phyloP scores from a whole-genome alignment of 257 asterid species.

The Striga asiatica region DNA sequence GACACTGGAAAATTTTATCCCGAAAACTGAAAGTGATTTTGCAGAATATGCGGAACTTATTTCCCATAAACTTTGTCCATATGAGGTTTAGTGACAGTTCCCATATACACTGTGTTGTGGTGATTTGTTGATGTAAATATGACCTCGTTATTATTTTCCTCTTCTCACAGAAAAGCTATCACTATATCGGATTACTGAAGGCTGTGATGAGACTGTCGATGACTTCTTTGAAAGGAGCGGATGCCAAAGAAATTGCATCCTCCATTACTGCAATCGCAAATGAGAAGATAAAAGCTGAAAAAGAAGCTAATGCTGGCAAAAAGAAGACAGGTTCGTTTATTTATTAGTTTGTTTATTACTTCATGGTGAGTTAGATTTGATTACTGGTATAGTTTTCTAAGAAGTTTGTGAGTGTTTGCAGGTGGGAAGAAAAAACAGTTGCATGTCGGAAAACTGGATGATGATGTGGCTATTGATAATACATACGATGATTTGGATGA shows the following conservation, averaged over 20 bases:
- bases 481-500: constrained; percentile 54
- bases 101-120: not conserved
- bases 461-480: constrained; percentile 44
- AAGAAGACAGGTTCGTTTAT: constrained; percentile 59
- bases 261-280: constrained; percentile 89
- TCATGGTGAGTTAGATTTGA: not conserved
- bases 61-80: constrained; percentile 65
- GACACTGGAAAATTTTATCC: constrained; percentile 76
- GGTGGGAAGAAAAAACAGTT: constrained; percentile 84
- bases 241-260: constrained; percentile 86
- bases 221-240: constrained; percentile 75
- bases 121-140: not conserved
- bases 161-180: constrained; percentile 78
- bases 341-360: not conserved
- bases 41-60: constrained; percentile 76
- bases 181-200: constrained; percentile 76
- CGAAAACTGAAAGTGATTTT: constrained; percentile 75
- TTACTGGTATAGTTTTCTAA: no score
- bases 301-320: constrained; percentile 82
- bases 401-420: constrained; percentile 15
- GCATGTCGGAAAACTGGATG: constrained; percentile 57
- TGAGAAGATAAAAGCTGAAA: constrained; percentile 92
- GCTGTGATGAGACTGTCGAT: constrained; percentile 77
- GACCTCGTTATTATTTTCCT: constrained; percentile 3
- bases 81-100: constrained; percentile 50